Conservation (phyloP, 768 basidiomycete species). For the Strobilomyces confusus region DNA sequence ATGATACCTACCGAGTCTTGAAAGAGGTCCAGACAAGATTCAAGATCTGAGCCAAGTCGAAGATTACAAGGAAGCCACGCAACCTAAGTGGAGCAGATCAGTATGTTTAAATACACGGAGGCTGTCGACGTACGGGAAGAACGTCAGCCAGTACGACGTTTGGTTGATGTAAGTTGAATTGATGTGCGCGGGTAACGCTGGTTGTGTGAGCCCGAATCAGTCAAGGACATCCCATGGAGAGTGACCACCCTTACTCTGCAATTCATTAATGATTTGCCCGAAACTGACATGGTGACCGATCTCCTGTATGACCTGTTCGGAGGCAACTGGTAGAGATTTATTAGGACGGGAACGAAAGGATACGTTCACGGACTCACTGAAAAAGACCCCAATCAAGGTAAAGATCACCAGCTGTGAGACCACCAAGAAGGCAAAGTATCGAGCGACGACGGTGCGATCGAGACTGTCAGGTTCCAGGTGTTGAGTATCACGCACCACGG, state of each 20-base stretch:
- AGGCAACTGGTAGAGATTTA: constrained; percentile 21
- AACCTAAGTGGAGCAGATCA: constrained; percentile 44
- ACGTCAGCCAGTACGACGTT: constrained; percentile 88
- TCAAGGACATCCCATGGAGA: background rate
- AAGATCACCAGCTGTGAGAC: constrained; percentile 94
- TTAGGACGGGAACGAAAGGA: background rate
- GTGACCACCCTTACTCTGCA: constrained; percentile 36
- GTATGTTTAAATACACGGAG: background rate
- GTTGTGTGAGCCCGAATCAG: constrained; percentile 32
- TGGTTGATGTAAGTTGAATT: constrained; percentile 90
- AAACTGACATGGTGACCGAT: constrained; percentile 47
- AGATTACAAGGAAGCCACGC: constrained; percentile 90
- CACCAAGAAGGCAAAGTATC: constrained; percentile 92
- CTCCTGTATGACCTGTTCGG: constrained; percentile 42
- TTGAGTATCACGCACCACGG: background rate
- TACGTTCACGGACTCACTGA: constrained; percentile 52
- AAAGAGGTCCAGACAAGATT: constrained; percentile 84
- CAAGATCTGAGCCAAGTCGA: constrained; percentile 93
- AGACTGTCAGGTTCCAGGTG: constrained; percentile 44
- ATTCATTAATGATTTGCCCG: constrained; percentile 40
- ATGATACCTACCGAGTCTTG: constrained; percentile 61
- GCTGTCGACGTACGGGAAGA: constrained; percentile 70
- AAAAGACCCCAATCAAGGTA: constrained; percentile 85
- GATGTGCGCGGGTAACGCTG: constrained; percentile 68
- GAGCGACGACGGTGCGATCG: constrained; percentile 87